phyloP scores from a whole-genome alignment of 2,329 filamentous ascomycete species.

The Botrytis elliptica region DNA sequence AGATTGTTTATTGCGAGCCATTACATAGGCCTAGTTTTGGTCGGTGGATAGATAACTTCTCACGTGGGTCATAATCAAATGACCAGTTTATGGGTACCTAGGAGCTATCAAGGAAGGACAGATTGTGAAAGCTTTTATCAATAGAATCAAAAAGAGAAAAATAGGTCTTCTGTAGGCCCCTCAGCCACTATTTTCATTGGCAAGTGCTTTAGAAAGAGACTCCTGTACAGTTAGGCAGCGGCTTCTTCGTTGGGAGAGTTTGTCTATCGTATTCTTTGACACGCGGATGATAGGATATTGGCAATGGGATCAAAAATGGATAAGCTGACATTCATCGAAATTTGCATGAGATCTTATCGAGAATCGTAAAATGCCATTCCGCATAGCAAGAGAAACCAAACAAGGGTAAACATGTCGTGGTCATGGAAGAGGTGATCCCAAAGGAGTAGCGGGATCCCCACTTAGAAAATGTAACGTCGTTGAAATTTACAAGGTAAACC shows the following conservation, averaged over 20 bases:
- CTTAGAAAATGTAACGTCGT: background rate
- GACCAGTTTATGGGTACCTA: background rate
- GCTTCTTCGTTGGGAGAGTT: background rate
- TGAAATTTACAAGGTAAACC: background rate
- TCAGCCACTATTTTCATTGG: background rate
- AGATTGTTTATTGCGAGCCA: background rate
- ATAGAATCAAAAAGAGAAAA: background rate
- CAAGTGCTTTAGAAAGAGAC: background rate
- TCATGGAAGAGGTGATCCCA: background rate
- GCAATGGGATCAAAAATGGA: background rate
- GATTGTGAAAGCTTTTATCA: background rate
- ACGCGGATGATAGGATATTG: background rate
- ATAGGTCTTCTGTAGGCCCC: background rate
- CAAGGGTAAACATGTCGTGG: background rate
- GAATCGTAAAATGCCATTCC: background rate
- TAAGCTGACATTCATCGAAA: background rate
- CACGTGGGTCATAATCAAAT: background rate
- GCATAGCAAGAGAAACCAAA: background rate
- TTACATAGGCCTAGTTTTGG: background rate
- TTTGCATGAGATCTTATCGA: background rate
- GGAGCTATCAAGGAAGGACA: background rate
- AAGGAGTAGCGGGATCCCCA: constrained; percentile 9
- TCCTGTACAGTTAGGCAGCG: background rate
- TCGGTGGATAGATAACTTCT: background rate
- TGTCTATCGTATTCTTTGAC: background rate